A percentile compares a stretch with the other conserved stretches of the same genome.
phyloP scores from a whole-genome alignment of 169 alveolate genomes.

The Eimeria sp. region DNA sequence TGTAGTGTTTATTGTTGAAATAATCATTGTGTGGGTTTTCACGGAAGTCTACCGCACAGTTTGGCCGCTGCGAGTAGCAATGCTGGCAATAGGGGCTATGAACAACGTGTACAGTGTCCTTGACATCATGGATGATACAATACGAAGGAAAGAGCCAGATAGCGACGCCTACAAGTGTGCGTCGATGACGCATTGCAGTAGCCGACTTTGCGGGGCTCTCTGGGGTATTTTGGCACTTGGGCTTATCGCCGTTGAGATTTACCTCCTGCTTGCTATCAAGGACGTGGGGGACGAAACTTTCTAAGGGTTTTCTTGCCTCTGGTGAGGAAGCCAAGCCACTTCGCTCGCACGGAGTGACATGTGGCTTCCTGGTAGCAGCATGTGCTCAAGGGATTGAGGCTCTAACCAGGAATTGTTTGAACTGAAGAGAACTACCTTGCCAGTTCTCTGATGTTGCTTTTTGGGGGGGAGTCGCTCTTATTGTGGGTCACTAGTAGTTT shows the following conservation, averaged over 20 bases:
- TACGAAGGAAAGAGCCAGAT: constrained; percentile 86
- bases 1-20: constrained; percentile 81
- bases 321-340: not conserved
- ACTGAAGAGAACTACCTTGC: not conserved
- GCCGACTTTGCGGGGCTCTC: constrained; percentile 87
- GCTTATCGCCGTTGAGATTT: constrained; percentile 82
- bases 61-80: constrained; percentile 87
- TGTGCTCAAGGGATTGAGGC: not conserved
- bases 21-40: constrained; percentile 84
- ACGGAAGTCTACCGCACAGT: constrained; percentile 82
- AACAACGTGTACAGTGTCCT: constrained; percentile 86
- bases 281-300: constrained; percentile 83
- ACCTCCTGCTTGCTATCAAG: constrained; percentile 86
- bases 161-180: constrained; percentile 89
- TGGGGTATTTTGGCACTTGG: constrained; percentile 85
- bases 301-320: not conserved
- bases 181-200: constrained; percentile 86
- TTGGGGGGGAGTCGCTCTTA: not conserved
- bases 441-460: not conserved
- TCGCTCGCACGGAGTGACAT: not conserved
- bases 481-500: not conserved
- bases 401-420: not conserved
- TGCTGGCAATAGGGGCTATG: constrained; percentile 87
- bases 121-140: constrained; percentile 87
- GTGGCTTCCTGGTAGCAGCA: not conserved